These are phyloP conservation scores for Vaucheria bursata DNA, from an alignment of 352 stramenopile genomes.

Conservation along the genomic window DNA sequence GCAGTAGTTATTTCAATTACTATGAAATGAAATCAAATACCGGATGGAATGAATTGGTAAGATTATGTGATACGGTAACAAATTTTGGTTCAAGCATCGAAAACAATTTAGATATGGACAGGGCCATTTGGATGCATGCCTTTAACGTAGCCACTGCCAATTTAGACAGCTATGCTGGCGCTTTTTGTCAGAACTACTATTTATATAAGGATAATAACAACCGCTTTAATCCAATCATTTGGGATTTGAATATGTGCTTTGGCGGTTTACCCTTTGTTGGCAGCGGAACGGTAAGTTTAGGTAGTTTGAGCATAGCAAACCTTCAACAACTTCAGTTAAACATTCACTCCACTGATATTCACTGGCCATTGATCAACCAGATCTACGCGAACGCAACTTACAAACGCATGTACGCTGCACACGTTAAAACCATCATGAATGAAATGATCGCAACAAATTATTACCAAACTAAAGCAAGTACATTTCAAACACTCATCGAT, in stretches of 20 bases:
- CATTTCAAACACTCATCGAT: neutral
- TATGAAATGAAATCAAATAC: conserved; percentile 1
- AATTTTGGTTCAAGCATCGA: neutral
- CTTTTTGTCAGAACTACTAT: conserved; percentile 3
- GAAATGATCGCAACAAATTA: neutral
- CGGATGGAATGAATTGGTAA: neutral
- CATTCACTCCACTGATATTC: neutral
- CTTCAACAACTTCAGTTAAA: neutral
- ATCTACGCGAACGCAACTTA: neutral
- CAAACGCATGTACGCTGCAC: neutral
- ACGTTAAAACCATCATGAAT: neutral
- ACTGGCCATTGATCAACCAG: neutral
- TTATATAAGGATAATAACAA: neutral
- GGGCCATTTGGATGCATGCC: neutral
- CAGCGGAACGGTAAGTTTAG: neutral
- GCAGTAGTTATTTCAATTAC: neutral
- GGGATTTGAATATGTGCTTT: neutral
- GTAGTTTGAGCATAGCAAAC: neutral
- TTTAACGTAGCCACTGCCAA: neutral
- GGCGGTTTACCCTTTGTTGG: neutral
- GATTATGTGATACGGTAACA: neutral
- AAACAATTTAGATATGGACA: conserved; percentile 1
- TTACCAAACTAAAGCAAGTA: neutral
- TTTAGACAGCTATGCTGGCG: conserved; percentile 1
- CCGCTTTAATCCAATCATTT: neutral